These are phyloP conservation scores for Oryza glaberrima DNA, from an alignment of 176 grass and related monocot genomes.

Conservation along the genomic window DNA sequence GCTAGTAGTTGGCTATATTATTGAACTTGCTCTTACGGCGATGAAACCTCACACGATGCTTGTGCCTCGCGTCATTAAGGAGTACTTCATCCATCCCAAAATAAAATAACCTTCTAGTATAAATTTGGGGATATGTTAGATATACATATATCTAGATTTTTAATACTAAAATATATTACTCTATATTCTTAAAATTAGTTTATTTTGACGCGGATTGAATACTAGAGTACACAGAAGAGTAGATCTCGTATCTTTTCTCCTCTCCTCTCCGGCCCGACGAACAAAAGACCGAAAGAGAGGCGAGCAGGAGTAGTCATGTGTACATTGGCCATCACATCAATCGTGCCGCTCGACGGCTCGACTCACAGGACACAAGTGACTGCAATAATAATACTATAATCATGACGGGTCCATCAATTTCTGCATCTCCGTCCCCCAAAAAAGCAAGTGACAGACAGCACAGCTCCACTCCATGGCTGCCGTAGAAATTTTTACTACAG, in stretches of 20 bases:
- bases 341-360: constrained; percentile 1
- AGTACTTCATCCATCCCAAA: too few relatives aligned
- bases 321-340: constrained; percentile 35
- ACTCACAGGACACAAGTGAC: constrained; percentile 25
- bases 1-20: too few relatives aligned
- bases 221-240: background rate
- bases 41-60: constrained; percentile 17
- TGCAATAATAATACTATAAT: constrained; percentile 43
- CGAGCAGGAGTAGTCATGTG: background rate
- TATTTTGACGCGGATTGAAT: too few relatives aligned
- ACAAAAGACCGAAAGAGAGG: constrained; percentile 28
- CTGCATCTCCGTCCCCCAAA: background rate
- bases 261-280: background rate
- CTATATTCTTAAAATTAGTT: too few relatives aligned
- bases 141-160: too few relatives aligned
- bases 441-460: background rate
- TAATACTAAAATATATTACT: too few relatives aligned
- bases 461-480: background rate
- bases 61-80: constrained; percentile 2
- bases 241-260: background rate
- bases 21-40: background rate
- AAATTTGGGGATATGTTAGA: too few relatives aligned
- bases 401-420: constrained; percentile 26
- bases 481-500: too few relatives aligned
- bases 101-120: too few relatives aligned